These are phyloP conservation scores for Microsporum canis DNA, from an alignment of 2,329 filamentous ascomycete species.

Conservation along the genomic window DNA sequence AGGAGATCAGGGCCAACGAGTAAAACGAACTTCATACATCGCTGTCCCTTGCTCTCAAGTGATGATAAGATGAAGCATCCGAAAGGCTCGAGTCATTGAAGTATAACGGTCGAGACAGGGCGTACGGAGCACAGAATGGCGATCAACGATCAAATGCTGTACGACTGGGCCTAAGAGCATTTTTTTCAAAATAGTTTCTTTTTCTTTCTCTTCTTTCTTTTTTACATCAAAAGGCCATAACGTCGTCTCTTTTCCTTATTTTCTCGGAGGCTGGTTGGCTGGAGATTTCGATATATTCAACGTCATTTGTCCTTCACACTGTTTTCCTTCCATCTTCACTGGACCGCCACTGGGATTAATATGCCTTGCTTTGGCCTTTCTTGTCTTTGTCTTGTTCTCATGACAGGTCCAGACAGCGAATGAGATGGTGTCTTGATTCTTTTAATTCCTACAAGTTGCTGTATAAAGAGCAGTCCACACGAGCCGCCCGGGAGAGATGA, in stretches of 20 bases:
- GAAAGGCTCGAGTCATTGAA: background rate
- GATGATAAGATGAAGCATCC: background rate
- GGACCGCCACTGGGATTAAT: background rate
- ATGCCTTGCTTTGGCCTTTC: background rate
- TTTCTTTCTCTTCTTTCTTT: background rate
- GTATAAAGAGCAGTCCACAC: background rate
- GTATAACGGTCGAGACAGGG: background rate
- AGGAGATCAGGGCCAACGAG: no score
- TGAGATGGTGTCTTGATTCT: background rate
- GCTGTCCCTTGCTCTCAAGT: background rate
- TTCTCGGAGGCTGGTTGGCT: background rate
- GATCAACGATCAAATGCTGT: background rate
- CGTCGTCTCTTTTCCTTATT: background rate
- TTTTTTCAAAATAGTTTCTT: no score
- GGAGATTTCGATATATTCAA: background rate
- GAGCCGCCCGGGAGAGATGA: background rate
- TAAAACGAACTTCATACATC: no score
- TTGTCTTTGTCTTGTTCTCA: background rate
- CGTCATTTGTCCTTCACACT: conserved; percentile 6
- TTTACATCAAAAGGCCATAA: background rate
- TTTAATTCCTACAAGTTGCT: background rate
- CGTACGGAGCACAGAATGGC: background rate
- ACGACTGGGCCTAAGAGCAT: background rate
- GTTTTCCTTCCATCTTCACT: background rate
- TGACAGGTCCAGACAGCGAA: background rate